Percentiles rank a stretch among this genome's conserved stretches.
phyloP scores from a whole-genome alignment of 2,329 filamentous ascomycete genomes.

The Alternaria sp. region DNA sequence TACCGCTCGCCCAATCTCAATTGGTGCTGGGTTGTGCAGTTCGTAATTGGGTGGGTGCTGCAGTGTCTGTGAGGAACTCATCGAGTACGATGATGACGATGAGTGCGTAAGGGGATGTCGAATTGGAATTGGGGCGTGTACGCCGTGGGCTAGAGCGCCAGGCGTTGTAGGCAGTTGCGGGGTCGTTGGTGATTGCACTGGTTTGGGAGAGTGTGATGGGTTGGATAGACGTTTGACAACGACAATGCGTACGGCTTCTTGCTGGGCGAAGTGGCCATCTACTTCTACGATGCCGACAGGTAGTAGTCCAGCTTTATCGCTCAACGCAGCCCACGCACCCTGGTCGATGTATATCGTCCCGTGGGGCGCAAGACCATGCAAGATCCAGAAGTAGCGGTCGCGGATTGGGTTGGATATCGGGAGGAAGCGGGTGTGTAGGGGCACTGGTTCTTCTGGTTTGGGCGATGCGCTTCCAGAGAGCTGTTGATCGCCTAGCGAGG shows the following conservation, averaged over 20 bases:
- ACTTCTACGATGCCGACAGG: conserved; percentile 92
- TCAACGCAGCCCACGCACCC: conserved; percentile 83
- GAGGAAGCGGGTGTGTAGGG: conserved; percentile 92
- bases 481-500: conserved; percentile 44
- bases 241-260: conserved; percentile 88
- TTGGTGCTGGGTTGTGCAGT: conserved; percentile 48
- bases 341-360: conserved; percentile 92
- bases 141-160: conserved; percentile 26
- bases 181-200: background rate
- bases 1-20: conserved; percentile 85
- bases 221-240: conserved; percentile 71
- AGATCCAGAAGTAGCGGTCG: conserved; percentile 70
- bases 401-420: conserved; percentile 59
- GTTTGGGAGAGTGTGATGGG: conserved; percentile 7
- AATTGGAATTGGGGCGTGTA: conserved; percentile 30
- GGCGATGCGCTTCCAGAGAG: conserved; percentile 31
- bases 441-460: conserved; percentile 46
- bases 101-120: conserved; percentile 24
- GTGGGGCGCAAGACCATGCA: conserved; percentile 89
- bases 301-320: conserved; percentile 85
- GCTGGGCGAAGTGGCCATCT: conserved; percentile 86
- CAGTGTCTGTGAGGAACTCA: conserved; percentile 21
- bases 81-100: conserved; percentile 18
- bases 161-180: conserved; percentile 19
- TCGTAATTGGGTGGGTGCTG: conserved; percentile 38